Evolutionary conservation across 345 rosid genomes (phyloP), one percentile per base, ranked within the genome.

Genomic region (Garcia nutans): DNA sequence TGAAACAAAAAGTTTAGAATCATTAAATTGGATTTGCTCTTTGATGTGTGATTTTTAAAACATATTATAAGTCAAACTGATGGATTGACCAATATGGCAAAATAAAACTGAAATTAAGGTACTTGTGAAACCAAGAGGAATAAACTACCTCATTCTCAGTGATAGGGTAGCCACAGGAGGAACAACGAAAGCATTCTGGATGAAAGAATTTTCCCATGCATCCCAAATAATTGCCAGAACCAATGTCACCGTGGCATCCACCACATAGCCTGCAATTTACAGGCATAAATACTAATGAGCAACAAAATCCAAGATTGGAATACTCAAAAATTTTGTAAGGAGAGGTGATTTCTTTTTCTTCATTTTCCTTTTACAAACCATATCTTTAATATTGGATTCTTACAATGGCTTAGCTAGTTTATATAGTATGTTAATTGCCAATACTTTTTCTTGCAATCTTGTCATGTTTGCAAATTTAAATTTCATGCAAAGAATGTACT

Each of bases 161-260:
- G 74, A 96, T 96, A 52, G 98, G 90, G 24, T 79, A 58, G 33
- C 86, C 78, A 41, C 99, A 95, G 69, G 92, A 84, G 64, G 58
- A 88, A 77, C 99, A 96, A 31, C 88, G 71, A 67, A 96, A 96
- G 87, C 99, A 96, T 45, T 89, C 88, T 2, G 94, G 99, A 88
- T 96, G 98, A 84, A 90, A 96, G 78, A 77, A 88, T 76, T 82
- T 80, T 24, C 92, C 98, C 97, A 91, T 87, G 83, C 89, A 89
- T 74, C 96, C 93, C 79, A 96, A 80, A 78, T 90, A 96, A 75
- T 93, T 91, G 28, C 91, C 94, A 76, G 76, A 49, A 33, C 93
- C 92, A 31, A 96, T 88, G 41, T 88, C 90, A 1, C 76, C 74
- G 54, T 88, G 77, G 87, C 99, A 96, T 28, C 94, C 91, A n/a